Evolutionary conservation across 1,284 basidiomycete species (phyloP).

Genomic region (Thecaphora frezii): DNA sequence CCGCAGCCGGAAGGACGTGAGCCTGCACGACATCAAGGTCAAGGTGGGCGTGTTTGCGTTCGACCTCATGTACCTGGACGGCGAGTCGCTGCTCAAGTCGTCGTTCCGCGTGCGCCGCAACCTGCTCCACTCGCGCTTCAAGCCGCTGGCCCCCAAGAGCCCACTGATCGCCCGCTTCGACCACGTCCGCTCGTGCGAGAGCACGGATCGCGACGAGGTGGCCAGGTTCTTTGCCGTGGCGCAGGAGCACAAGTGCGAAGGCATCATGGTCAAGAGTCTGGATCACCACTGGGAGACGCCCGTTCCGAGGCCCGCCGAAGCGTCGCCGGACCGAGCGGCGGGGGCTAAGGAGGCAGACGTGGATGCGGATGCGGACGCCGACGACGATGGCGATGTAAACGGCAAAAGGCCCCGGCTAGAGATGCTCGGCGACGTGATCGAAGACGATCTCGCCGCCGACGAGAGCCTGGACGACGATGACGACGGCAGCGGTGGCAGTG

Average conservation of each 20-base stretch:
- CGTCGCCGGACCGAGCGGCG: neutral
- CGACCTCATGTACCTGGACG: conserved; percentile 61
- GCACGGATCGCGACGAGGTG: conserved; percentile 68
- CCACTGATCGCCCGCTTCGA: conserved; percentile 69
- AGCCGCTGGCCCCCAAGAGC: conserved; percentile 59
- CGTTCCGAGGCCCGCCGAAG: conserved; percentile 4
- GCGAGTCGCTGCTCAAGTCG: conserved; percentile 68
- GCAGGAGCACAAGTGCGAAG: conserved; percentile 81
- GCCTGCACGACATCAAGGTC: conserved; percentile 51
- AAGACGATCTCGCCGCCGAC: conserved; percentile 41
- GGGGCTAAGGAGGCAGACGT: conserved; percentile 1
- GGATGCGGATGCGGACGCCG: conserved; percentile 31
- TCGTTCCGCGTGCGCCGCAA: conserved; percentile 74
- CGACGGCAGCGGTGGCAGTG: conserved; percentile 11
- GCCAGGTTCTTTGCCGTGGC: conserved; percentile 78
- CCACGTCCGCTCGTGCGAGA: conserved; percentile 78
- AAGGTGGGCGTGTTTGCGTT: conserved; percentile 55
- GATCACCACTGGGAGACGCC: conserved; percentile 49
- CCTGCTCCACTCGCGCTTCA: conserved; percentile 66
- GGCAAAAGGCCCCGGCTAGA: conserved; percentile 45
- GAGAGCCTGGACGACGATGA: conserved; percentile 45
- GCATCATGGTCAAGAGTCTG: conserved; percentile 86
- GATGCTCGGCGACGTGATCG: conserved; percentile 43
- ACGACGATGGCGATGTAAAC: conserved; percentile 6
- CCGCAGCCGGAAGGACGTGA: conserved; percentile 53